Percentiles rank a stretch among this genome's conserved stretches.
Evolutionary conservation across 306 rosid species (phyloP).

Genomic region (Fragaria ananassa): DNA sequence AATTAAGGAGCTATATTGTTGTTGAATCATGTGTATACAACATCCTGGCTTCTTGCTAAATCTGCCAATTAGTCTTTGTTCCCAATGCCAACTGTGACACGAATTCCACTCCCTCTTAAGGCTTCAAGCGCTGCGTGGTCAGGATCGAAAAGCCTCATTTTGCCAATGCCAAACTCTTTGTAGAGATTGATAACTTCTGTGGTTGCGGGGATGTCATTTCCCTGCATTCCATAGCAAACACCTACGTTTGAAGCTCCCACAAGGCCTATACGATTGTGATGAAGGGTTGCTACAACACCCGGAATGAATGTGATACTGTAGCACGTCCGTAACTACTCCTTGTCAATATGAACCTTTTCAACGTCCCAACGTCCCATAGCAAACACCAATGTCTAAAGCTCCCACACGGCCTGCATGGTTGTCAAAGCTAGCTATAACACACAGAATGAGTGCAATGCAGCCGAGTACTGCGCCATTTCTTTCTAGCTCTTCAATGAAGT

Average conservation of each 20-base stretch:
- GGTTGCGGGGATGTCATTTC: constrained; percentile 20
- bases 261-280: neutral
- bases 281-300: too few relatives aligned
- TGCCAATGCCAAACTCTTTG: constrained; percentile 7
- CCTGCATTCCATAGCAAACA: constrained; percentile 18
- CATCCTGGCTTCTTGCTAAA: neutral
- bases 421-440: neutral
- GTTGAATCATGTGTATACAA: neutral
- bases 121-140: constrained; percentile 15
- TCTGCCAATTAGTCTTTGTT: neutral
- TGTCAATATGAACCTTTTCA: too few relatives aligned
- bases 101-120: constrained; percentile 10
- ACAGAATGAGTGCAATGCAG: neutral
- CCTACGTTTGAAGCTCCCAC: constrained; percentile 10
- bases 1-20: constrained; percentile 13
- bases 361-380: constrained; percentile 20
- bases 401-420: neutral
- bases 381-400: constrained; percentile 19
- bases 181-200: constrained; percentile 20
- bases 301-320: too few relatives aligned
- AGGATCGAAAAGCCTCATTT: constrained; percentile 29
- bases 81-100: neutral
- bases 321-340: too few relatives aligned
- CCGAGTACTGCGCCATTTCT: neutral
- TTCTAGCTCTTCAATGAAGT: neutral